These are phyloP conservation scores for Backusella luteola DNA, from an alignment of 192 early-diverging fungal species.

Conservation along the genomic window DNA sequence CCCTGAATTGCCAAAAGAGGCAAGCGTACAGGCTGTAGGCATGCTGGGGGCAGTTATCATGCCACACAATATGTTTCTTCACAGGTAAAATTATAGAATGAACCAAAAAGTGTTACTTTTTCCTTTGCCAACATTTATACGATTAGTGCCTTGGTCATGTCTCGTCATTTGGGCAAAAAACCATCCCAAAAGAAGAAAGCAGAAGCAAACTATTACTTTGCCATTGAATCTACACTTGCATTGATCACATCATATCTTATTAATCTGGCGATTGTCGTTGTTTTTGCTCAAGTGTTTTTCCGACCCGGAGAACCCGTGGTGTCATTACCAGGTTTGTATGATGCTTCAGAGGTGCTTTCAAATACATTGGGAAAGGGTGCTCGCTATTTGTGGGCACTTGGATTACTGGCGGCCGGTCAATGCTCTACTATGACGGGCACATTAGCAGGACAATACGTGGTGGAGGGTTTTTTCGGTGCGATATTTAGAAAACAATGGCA, in stretches of 20 bases:
- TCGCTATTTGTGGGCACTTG: constrained; percentile 77
- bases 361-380: constrained; percentile 63
- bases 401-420: constrained; percentile 80
- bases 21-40: constrained; percentile 64
- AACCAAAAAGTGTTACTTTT: not conserved
- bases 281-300: constrained; percentile 57
- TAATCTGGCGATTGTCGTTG: constrained; percentile 67
- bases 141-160: constrained; percentile 60
- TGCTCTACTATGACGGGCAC: constrained; percentile 88
- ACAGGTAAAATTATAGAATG: constrained; percentile 46
- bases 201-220: constrained; percentile 70
- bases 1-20: constrained; percentile 52
- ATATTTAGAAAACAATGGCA: constrained; percentile 61
- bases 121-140: not conserved
- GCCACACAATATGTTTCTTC: constrained; percentile 91
- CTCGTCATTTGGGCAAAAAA: constrained; percentile 32
- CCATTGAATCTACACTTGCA: constrained; percentile 60
- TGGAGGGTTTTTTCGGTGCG: constrained; percentile 79
- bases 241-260: constrained; percentile 64
- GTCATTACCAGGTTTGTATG: constrained; percentile 56
- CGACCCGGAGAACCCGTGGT: constrained; percentile 13
- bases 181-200: constrained; percentile 41
- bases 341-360: constrained; percentile 57
- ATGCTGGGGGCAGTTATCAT: constrained; percentile 74
- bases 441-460: constrained; percentile 84